Conservation (phyloP, 306 rosid genomes). For the Casuarina glauca region DNA sequence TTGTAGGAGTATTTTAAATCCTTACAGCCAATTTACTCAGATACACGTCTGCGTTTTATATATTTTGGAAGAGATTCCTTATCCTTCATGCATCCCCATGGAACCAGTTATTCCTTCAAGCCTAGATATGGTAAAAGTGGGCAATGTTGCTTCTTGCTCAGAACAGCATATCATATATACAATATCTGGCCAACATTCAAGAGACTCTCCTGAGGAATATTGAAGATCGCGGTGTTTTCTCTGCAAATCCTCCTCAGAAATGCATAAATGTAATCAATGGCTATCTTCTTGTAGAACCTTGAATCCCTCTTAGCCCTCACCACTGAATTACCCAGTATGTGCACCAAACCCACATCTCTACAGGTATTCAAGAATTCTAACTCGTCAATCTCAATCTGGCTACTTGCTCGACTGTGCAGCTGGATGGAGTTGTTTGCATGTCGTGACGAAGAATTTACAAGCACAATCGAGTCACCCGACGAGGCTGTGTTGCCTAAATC, state of each 20-base stretch:
- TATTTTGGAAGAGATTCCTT: too few species aligned
- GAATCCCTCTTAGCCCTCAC: constrained; percentile 78
- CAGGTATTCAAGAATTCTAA: constrained; percentile 71
- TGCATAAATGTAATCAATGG: constrained; percentile 80
- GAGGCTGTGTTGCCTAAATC: constrained; percentile 46
- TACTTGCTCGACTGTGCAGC: constrained; percentile 48
- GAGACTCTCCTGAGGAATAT: constrained; percentile 95
- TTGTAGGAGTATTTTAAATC: too few species aligned
- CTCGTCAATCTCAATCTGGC: constrained; percentile 66
- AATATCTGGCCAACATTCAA: constrained; percentile 93
- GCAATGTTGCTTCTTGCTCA: background rate
- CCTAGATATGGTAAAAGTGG: background rate
- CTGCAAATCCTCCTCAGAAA: constrained; percentile 95
- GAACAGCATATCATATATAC: constrained; percentile 49
- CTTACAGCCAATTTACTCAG: too few species aligned
- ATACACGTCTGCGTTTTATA: too few species aligned
- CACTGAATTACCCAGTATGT: constrained; percentile 87
- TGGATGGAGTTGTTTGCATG: constrained; percentile 36
- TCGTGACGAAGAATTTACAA: constrained; percentile 40
- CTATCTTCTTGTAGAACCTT: constrained; percentile 66
- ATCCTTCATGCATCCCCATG: background rate
- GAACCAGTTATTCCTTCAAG: background rate
- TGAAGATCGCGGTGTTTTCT: constrained; percentile 90
- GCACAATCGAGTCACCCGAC: constrained; percentile 67
- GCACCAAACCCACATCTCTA: constrained; percentile 94